phyloP scores from a whole-genome alignment of 2,329 filamentous ascomycete species.

The Trematosphaeria pertusa region DNA sequence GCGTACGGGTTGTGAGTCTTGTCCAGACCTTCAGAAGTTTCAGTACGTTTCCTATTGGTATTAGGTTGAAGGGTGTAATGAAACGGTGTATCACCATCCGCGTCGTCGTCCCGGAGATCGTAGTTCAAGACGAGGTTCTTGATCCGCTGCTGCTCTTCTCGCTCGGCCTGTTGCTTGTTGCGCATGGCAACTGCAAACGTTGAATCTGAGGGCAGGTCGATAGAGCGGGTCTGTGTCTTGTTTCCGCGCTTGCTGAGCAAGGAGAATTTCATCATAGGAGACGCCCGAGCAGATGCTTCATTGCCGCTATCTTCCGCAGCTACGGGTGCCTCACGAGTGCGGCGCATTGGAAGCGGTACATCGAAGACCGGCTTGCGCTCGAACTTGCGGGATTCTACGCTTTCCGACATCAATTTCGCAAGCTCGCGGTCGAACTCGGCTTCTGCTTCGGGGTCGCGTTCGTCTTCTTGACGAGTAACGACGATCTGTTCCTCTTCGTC shows the following conservation, averaged over 20 bases:
- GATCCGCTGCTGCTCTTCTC: constrained; percentile 96
- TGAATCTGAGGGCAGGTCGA: constrained; percentile 88
- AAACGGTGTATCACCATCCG: constrained; percentile 69
- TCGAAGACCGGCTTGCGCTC: constrained; percentile 95
- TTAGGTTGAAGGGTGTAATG: constrained; percentile 52
- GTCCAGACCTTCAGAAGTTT: constrained; percentile 47
- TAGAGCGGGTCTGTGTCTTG: constrained; percentile 91
- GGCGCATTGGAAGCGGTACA: constrained; percentile 92
- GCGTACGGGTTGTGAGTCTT: constrained; percentile 52
- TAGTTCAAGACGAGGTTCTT: constrained; percentile 98
- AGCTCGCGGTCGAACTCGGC: constrained; percentile 98
- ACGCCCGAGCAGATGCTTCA: constrained; percentile 48
- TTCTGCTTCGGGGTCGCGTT: constrained; percentile 90
- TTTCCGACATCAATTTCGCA: constrained; percentile 98
- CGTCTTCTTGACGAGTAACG: constrained; percentile 88
- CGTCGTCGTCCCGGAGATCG: constrained; percentile 82
- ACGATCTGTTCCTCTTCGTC: constrained; percentile 87
- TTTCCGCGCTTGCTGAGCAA: constrained; percentile 96
- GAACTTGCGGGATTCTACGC: constrained; percentile 92
- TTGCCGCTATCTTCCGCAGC: constrained; percentile 49
- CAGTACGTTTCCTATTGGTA: constrained; percentile 57
- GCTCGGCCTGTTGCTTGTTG: constrained; percentile 91
- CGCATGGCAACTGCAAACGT: constrained; percentile 97
- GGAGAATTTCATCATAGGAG: constrained; percentile 81
- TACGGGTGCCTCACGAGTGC: constrained; percentile 64